Conservation (phyloP, 345 rosid genomes). For the Bruguiera parviflora region DNA sequence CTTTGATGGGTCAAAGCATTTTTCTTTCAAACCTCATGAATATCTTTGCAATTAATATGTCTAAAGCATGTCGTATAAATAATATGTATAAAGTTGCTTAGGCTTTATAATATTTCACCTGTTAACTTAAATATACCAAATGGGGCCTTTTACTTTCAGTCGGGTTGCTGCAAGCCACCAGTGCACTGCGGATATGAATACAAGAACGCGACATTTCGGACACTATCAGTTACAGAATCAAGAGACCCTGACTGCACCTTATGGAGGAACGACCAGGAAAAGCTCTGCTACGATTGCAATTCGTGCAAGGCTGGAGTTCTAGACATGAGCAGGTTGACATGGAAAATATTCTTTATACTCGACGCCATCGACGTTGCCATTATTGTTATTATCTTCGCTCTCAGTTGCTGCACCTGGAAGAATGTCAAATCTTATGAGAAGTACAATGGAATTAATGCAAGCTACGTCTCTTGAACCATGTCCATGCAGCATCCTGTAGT, state of each 20-base stretch:
- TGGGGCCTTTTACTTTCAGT: slow-evolving; percentile 14
- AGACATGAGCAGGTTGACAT: slow-evolving; percentile 29
- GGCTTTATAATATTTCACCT: too few species aligned
- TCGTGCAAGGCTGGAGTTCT: slow-evolving; percentile 45
- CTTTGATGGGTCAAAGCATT: too few species aligned
- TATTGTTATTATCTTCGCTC: slow-evolving; percentile 4
- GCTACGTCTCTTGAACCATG: too few species aligned
- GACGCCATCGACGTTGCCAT: slow-evolving; percentile 1
- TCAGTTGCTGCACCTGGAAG: slow-evolving; percentile 18
- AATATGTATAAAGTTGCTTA: too few species aligned
- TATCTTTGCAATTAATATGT: too few species aligned
- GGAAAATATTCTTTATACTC: slow-evolving; percentile 21
- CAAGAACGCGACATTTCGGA: slow-evolving; percentile 27
- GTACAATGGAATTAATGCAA: too few species aligned
- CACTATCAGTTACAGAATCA: neutral
- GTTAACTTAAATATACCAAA: too few species aligned
- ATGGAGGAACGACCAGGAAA: slow-evolving; percentile 37
- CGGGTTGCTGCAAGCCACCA: slow-evolving; percentile 55
- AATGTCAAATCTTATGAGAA: too few species aligned
- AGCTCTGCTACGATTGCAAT: slow-evolving; percentile 41
- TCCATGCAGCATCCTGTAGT: too few species aligned
- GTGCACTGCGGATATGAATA: slow-evolving; percentile 27
- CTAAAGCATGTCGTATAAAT: too few species aligned
- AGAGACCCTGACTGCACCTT: slow-evolving; percentile 15
- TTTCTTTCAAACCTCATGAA: too few species aligned